Evolutionary conservation across 352 stramenopile species (phyloP), one percentile per base, ranked within the genome.

Genomic region (Thalassiosira hispida): DNA sequence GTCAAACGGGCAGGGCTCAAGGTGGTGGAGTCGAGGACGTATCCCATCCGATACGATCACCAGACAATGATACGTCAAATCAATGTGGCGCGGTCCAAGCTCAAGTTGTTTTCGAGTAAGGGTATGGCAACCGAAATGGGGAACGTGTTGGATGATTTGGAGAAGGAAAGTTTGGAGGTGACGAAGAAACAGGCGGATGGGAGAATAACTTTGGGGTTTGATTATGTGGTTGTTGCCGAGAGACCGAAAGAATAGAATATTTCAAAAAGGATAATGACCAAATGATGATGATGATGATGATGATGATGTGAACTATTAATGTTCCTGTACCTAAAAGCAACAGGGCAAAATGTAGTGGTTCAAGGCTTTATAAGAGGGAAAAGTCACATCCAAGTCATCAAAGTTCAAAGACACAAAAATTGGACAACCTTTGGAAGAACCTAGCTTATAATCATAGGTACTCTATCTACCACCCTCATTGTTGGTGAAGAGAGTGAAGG

Each of bases 21-120:
- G 22, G 75, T 96, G 3, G 72, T 90, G 4, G 77, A 86, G 33
- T 93, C 86, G 31, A 61, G 90, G 23, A 88, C 89, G 33, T 92
- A 97, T 73, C 86, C 92, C 8, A 98, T 97, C 73, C 77, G 96
- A n/a, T 98, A 97, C 85, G 83, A 86, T 53, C 86, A 94, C 63
- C 80, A 84, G 18, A 95, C 93, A 0, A 95, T 97, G 63, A 83
- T 95, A 56, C 92, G 95, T 55, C 95, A 98, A 82, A 87, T 97
- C 31, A 93, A 97, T 73, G 95, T 98, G 7, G 95, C 77, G 0
- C 86, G 92, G 65, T 94, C 86, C 56, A 96, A 97, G 46, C 86
- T 97, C 38, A 73, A 81, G 63, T 89, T 95, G 25, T 96, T 97
- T 59, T 82, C 90, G 20, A 90, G 92, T 53, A 80, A 69, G 31